phyloP scores from a whole-genome alignment of 768 basidiomycete species.

The Zangia roseola region DNA sequence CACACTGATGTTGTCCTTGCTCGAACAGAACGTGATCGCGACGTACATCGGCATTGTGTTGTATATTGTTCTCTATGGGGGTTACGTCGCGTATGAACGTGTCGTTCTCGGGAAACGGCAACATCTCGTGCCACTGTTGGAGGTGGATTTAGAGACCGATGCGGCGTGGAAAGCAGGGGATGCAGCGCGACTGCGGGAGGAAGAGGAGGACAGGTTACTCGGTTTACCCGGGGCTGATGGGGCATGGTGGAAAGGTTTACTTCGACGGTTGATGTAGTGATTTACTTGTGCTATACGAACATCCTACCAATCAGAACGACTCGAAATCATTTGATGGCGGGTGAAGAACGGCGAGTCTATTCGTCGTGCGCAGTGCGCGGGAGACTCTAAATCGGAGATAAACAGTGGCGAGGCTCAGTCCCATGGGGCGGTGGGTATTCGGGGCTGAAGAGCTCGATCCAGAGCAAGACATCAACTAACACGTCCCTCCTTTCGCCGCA shows the following conservation, averaged over 20 bases:
- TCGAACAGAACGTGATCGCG: conserved; percentile 48
- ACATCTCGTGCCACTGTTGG: conserved; percentile 41
- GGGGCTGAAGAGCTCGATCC: too few relatives aligned
- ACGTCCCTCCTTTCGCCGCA: too few relatives aligned
- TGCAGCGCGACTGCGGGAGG: conserved; percentile 35
- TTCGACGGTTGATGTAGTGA: neutral
- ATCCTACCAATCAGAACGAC: too few relatives aligned
- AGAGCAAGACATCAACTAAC: too few relatives aligned
- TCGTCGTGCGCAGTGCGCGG: too few relatives aligned
- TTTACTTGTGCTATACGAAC: too few relatives aligned
- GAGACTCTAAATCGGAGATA: too few relatives aligned
- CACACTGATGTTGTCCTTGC: neutral
- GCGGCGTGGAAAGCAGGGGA: conserved; percentile 53
- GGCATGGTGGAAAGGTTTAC: conserved; percentile 1
- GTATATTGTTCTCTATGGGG: conserved; percentile 45
- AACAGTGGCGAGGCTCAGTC: too few relatives aligned
- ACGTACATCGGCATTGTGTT: conserved; percentile 53
- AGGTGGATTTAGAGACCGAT: conserved; percentile 53
- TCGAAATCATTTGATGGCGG: too few relatives aligned
- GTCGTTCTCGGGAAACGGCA: conserved; percentile 24
- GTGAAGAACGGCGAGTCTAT: too few relatives aligned
- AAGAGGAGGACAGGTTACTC: conserved; percentile 18
- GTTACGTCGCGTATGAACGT: conserved; percentile 43
- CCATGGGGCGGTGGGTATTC: too few relatives aligned
- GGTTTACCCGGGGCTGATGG: neutral